Evolutionary conservation across 1,284 basidiomycete genomes (phyloP).

Genomic region (Cryptococcus amylolentus): DNA sequence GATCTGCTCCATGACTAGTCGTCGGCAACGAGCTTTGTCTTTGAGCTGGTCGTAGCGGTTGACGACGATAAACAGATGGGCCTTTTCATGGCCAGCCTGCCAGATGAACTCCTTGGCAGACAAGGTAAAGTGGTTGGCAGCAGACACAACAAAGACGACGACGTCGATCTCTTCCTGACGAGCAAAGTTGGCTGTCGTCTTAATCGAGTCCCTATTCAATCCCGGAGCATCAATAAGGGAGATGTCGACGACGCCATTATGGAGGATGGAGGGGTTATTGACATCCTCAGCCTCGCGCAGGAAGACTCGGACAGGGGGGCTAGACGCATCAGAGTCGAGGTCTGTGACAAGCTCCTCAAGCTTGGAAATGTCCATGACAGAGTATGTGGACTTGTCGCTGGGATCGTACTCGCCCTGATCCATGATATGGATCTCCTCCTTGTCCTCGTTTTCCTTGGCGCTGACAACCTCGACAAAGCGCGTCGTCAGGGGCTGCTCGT

Average conservation of each 20-base stretch:
- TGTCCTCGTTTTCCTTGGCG: conserved; percentile 68
- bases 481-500: conserved; percentile 97
- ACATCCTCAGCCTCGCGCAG: conserved; percentile 64
- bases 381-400: conserved; percentile 71
- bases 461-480: conserved; percentile 97
- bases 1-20: conserved; percentile 90
- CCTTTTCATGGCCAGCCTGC: conserved; percentile 94
- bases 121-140: conserved; percentile 98
- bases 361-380: conserved; percentile 63
- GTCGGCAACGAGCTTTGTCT: conserved; percentile 90
- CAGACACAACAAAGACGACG: conserved; percentile 95
- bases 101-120: conserved; percentile 92
- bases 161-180: conserved; percentile 99
- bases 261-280: conserved; percentile 75
- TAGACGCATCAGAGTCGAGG: conserved; percentile 66
- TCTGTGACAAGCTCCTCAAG: conserved; percentile 72
- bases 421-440: conserved; percentile 48
- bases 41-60: conserved; percentile 97
- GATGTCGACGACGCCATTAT: conserved; percentile 95
- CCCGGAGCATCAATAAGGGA: conserved; percentile 98
- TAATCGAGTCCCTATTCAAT: conserved; percentile 90
- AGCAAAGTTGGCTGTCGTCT: conserved; percentile 93
- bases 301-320: conserved; percentile 76
- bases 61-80: conserved; percentile 96
- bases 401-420: conserved; percentile 64